A percentile compares a stretch with the other conserved stretches of the same genome.
phyloP scores from a whole-genome alignment of 2,329 filamentous ascomycete species.

The Cordyceps farinosa region DNA sequence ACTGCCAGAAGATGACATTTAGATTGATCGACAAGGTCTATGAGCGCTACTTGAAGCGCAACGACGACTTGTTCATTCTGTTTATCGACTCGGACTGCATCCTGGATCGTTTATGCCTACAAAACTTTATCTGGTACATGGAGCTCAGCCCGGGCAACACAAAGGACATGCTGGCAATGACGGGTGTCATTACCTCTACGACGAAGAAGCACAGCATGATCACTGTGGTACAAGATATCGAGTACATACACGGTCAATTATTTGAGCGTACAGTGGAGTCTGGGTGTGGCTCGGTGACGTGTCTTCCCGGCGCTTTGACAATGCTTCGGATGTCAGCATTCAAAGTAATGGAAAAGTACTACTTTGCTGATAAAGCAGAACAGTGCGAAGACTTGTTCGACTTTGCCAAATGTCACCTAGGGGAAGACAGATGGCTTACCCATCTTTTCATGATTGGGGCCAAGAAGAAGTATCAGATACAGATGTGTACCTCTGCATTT shows the following conservation, averaged over 20 bases:
- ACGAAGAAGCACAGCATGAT: constrained; percentile 85
- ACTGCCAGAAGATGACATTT: constrained; percentile 91
- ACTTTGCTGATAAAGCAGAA: constrained; percentile 95
- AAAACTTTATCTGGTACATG: constrained; percentile 99
- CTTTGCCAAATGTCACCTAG: constrained; percentile 90
- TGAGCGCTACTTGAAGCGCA: constrained; percentile 75
- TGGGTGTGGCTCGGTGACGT: constrained; percentile 89
- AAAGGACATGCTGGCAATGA: constrained; percentile 94
- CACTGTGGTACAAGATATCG: constrained; percentile 93
- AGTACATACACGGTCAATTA: constrained; percentile 94
- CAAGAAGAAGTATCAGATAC: constrained; percentile 88
- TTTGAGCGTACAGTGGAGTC: constrained; percentile 96
- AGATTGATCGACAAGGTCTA: constrained; percentile 93
- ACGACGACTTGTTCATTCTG: constrained; percentile 90
- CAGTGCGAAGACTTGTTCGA: constrained; percentile 95
- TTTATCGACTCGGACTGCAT: constrained; percentile 99
- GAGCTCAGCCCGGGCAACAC: constrained; percentile 90
- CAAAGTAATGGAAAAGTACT: constrained; percentile 94
- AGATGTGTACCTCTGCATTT: constrained; percentile 96
- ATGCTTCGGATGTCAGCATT: constrained; percentile 96
- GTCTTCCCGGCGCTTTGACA: constrained; percentile 89
- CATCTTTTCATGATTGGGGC: constrained; percentile 99
- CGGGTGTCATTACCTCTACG: constrained; percentile 92
- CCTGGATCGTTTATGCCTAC: constrained; percentile 82
- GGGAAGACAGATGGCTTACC: constrained; percentile 94